phyloP scores from a whole-genome alignment of 108 stramenopile genomes.

The Ochromonas danica region DNA sequence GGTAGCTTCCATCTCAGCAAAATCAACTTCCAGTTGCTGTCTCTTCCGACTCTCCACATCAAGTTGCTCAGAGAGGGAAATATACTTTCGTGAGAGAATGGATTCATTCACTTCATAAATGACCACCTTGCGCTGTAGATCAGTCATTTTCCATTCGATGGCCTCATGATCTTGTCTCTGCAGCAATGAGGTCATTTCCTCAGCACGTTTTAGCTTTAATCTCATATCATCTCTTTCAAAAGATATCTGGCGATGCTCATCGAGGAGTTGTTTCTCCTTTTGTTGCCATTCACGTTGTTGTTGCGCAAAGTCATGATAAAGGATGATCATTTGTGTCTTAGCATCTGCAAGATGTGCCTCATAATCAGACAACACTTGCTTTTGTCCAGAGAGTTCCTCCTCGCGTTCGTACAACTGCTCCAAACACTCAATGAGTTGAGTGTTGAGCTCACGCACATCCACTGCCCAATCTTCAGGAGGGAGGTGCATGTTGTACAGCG shows the following conservation, averaged over 20 bases:
- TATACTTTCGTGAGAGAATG: constrained; percentile 50
- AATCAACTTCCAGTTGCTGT: constrained; percentile 39
- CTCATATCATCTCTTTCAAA: constrained; percentile 53
- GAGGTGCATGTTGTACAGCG: constrained; percentile 43
- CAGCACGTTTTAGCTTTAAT: constrained; percentile 42
- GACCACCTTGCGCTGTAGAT: constrained; percentile 51
- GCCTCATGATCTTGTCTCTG: constrained; percentile 42
- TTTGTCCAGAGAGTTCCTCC: constrained; percentile 46
- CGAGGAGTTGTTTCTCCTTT: constrained; percentile 24
- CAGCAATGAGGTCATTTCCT: constrained; percentile 47
- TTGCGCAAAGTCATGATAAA: constrained; percentile 51
- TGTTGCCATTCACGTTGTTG: neutral
- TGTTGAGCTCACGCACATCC: constrained; percentile 49
- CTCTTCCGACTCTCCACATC: constrained; percentile 2
- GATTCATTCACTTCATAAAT: constrained; percentile 56
- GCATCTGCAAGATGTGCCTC: constrained; percentile 45
- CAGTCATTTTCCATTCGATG: constrained; percentile 27
- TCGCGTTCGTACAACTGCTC: constrained; percentile 56
- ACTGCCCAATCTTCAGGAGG: constrained; percentile 63
- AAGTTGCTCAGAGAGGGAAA: constrained; percentile 40
- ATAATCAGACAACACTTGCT: constrained; percentile 45
- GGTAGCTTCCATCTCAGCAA: constrained; percentile 51
- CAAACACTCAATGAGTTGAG: constrained; percentile 54
- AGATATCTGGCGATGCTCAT: constrained; percentile 37
- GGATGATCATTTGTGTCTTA: constrained; percentile 44